These are phyloP conservation scores for Gossypium sturtianum DNA, from an alignment of 345 rosid species.

Conservation along the genomic window DNA sequence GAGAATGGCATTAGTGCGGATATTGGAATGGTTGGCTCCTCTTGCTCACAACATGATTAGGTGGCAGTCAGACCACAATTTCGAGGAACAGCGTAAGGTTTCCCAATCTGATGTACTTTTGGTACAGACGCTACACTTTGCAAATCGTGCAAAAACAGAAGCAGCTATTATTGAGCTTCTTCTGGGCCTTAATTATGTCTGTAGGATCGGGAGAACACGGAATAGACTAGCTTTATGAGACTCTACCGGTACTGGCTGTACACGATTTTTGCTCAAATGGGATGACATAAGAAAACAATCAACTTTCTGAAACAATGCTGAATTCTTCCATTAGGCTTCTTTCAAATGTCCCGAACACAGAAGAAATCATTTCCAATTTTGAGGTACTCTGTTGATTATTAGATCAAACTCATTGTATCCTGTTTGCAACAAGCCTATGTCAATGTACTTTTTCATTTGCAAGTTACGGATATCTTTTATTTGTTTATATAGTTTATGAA, in stretches of 20 bases:
- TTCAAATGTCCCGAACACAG: neutral
- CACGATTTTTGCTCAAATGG: neutral
- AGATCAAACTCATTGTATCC: neutral
- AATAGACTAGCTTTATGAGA: conserved; percentile 14
- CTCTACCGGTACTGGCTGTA: conserved; percentile 4
- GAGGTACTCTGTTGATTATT: conserved; percentile 3
- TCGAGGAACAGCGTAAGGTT: conserved; percentile 43
- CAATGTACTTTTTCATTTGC: neutral
- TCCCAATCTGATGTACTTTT: conserved; percentile 44
- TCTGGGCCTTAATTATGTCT: conserved; percentile 49
- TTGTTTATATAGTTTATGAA: neutral
- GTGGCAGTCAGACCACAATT: conserved; percentile 54
- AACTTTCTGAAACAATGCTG: neutral
- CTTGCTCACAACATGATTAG: conserved; percentile 50
- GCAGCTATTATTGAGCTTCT: conserved; percentile 57
- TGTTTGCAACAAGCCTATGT: neutral
- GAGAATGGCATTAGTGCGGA: conserved; percentile 29
- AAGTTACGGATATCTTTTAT: neutral
- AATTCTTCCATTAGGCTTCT: conserved; percentile 1
- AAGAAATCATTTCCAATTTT: neutral
- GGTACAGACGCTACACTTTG: conserved; percentile 60
- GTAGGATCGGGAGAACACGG: conserved; percentile 24
- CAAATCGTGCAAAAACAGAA: conserved; percentile 56
- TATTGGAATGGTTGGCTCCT: conserved; percentile 56
- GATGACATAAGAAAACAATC: neutral